These are phyloP conservation scores for Nymphaea thermarum DNA, from an alignment of 164 flowering plant species.

Conservation along the genomic window DNA sequence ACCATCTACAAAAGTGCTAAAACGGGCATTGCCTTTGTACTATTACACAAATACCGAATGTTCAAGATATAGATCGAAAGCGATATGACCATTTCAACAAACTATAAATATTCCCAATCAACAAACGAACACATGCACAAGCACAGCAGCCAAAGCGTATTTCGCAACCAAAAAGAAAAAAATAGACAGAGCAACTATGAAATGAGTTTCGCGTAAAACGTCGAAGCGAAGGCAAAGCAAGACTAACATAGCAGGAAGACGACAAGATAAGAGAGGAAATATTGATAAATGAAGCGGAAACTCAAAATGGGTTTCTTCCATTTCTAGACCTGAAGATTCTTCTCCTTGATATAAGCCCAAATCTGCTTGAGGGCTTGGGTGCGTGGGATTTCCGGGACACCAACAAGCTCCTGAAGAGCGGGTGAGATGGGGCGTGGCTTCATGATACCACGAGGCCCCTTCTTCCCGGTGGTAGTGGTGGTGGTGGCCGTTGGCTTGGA, in stretches of 20 bases:
- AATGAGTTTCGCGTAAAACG: no score
- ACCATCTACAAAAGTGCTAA: no score
- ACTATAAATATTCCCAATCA: no score
- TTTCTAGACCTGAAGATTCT: constrained; percentile 52
- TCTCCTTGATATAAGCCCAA: constrained; percentile 60
- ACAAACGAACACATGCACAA: no score
- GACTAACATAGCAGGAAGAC: background rate
- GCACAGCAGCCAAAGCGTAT: no score
- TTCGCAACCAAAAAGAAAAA: background rate
- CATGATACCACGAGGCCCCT: constrained; percentile 38
- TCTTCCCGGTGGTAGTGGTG: constrained; percentile 19
- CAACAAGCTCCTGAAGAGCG: constrained; percentile 33
- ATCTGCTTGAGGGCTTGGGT: constrained; percentile 52
- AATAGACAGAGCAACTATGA: background rate
- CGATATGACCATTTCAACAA: no score
- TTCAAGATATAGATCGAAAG: no score
- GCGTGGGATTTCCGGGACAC: constrained; percentile 42
- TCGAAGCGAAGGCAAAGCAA: background rate
- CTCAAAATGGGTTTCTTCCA: background rate
- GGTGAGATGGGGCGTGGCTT: constrained; percentile 36
- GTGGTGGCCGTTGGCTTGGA: constrained; percentile 27
- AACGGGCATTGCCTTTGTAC: no score
- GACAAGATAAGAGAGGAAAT: background rate
- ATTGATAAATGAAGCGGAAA: background rate
- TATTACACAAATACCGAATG: no score